Evolutionary conservation across 306 rosid genomes (phyloP).

Genomic region (Cucurbita moschata): DNA sequence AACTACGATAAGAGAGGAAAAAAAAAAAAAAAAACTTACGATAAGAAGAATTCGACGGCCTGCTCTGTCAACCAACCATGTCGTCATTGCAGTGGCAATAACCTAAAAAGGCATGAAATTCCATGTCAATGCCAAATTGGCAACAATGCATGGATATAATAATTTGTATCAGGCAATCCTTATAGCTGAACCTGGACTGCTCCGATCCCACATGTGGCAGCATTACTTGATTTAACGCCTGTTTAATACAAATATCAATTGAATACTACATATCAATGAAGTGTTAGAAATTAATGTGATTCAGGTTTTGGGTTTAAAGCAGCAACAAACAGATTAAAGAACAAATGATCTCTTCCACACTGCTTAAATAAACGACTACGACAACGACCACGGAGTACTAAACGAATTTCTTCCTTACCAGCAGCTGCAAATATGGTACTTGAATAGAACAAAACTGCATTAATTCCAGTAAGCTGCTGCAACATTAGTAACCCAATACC

Average conservation of each 20-base stretch:
- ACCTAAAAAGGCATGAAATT: constrained; percentile 27
- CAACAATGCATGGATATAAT: neutral
- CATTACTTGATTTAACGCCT: constrained; percentile 54
- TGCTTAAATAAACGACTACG: neutral
- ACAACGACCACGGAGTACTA: neutral
- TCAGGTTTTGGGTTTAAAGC: neutral
- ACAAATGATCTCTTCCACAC: neutral
- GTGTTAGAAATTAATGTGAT: neutral
- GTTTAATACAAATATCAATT: neutral
- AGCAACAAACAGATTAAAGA: neutral
- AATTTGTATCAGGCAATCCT: neutral
- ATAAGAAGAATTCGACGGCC: constrained; percentile 66
- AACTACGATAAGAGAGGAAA: neutral
- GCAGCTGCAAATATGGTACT: constrained; percentile 66
- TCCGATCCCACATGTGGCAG: constrained; percentile 66
- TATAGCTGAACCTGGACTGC: constrained; percentile 34
- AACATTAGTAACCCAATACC: constrained; percentile 69
- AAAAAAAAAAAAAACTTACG: constrained; percentile 16
- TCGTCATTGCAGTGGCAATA: constrained; percentile 49
- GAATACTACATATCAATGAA: too few species aligned
- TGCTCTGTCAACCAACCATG: constrained; percentile 71
- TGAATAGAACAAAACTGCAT: constrained; percentile 75
- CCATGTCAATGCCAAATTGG: neutral
- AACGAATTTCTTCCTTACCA: constrained; percentile 24
- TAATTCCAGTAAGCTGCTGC: constrained; percentile 72